phyloP scores from a whole-genome alignment of 441 rosid genomes.

The Pelargonium myrrhifolium region DNA sequence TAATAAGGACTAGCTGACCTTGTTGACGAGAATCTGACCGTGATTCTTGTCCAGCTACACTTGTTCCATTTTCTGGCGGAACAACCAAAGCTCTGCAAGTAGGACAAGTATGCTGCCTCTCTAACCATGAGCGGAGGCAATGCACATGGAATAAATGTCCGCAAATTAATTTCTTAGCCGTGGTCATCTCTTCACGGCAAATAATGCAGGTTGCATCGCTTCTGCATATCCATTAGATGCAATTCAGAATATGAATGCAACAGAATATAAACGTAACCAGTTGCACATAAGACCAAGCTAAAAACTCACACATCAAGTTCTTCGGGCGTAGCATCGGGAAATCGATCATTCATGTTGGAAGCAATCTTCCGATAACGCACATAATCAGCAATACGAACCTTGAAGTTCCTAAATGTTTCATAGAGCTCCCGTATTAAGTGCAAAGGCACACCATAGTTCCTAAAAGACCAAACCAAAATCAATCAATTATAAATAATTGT shows the following conservation, averaged over 20 bases:
- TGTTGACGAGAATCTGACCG: slow-evolving; percentile 46
- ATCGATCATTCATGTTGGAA: slow-evolving; percentile 92
- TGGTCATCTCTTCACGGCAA: slow-evolving; percentile 95
- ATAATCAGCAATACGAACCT: slow-evolving; percentile 82
- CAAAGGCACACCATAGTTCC: slow-evolving; percentile 95
- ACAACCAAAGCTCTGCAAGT: slow-evolving; percentile 92
- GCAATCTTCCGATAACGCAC: slow-evolving; percentile 84
- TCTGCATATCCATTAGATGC: slow-evolving; percentile 43
- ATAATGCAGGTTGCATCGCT: slow-evolving; percentile 93
- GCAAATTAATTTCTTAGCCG: slow-evolving; percentile 80
- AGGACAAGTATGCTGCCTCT: slow-evolving; percentile 93
- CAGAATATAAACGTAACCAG: neutral
- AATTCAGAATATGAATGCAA: slow-evolving; percentile 16
- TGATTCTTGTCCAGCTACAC: slow-evolving; percentile 37
- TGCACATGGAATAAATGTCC: slow-evolving; percentile 97
- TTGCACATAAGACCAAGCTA: slow-evolving; percentile 4
- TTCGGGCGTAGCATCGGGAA: slow-evolving; percentile 92
- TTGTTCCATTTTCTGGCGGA: slow-evolving; percentile 63
- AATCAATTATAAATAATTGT: neutral
- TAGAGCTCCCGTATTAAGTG: slow-evolving; percentile 91
- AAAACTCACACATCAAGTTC: slow-evolving; percentile 70
- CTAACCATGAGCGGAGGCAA: slow-evolving; percentile 97
- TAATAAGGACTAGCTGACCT: slow-evolving; percentile 31
- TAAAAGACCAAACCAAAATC: slow-evolving; percentile 21
- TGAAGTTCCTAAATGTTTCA: slow-evolving; percentile 92